Base-by-base conservation (phyloP, 2,329 filamentous ascomycete species). In the Monosporascus sp. region DNA sequence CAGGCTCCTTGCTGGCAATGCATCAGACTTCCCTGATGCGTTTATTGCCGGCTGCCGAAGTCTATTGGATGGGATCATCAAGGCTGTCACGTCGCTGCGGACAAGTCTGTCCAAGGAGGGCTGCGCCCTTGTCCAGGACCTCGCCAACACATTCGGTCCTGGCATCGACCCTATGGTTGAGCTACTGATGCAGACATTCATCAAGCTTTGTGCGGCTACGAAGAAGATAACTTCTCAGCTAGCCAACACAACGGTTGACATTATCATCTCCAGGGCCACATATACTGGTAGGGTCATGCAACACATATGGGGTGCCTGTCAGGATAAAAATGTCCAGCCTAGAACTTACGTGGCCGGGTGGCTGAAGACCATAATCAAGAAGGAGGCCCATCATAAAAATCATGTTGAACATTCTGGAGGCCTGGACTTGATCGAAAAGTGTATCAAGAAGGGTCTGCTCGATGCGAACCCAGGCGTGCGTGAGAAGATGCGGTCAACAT, bases 251-350 rank as follows among this genome's bases (percentile, higher is more conserved):
- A 90, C 89, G 0, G 85, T 96, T n/a, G 87, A 94, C 59, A 83
- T 79, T 20, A 85, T 99, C 50, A 81, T 97, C 58, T 82, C 84
- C 57, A 85, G 87, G 61, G 87, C 88, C 31, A 87, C 91, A 0
- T 97, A 93, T 71, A 92, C 81, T 56, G 75, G 79, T 55, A 87
- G 91, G 27, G 79, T 97, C 57, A 81, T 97, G 77, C 89, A 96
- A 68, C 93, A 97, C 64, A 77, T 97, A 47, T 89, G 85, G 75
- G 74, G 76, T 51, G 92, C 93, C 24, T 88, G 83, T 57, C 88
- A 95, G 67, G 93, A 99, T 74, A 97, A 97, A 75, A 97, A 97
- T 65, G 87, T 92, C 2, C 88, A 94, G 65, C 87, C 92, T 17
- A 84, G 94, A 56, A 82, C 83, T 1, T 96, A 87, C 69, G 87